These are phyloP conservation scores for Fagopyrum tataricum DNA, from an alignment of 148 eudicot genomes.

Conservation along the genomic window DNA sequence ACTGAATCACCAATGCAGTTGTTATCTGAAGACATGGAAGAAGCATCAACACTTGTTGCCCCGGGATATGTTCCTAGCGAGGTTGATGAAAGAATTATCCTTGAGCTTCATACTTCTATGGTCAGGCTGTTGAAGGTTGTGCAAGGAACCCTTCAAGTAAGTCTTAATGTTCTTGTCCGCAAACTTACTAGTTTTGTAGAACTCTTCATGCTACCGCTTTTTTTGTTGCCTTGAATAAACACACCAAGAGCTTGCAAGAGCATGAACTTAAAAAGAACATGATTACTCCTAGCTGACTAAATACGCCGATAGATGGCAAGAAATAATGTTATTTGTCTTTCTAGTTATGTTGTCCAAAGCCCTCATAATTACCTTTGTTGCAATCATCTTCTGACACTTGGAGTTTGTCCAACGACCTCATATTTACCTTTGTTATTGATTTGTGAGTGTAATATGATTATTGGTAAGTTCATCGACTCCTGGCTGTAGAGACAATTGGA, in stretches of 20 bases:
- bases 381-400: no score
- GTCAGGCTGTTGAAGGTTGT: conserved; percentile 77
- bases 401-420: no score
- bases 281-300: no score
- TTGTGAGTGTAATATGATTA: no score
- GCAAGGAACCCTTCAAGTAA: conserved; percentile 89
- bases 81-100: conserved; percentile 80
- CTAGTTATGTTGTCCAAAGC: no score
- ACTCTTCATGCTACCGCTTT: not conserved
- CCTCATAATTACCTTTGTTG: no score
- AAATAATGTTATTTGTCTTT: no score
- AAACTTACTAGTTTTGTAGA: not conserved
- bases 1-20: conserved; percentile 41
- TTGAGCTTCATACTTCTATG: conserved; percentile 91
- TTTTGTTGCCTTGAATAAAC: not conserved
- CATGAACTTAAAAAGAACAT: no score
- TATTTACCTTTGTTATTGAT: no score
- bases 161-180: conserved; percentile 18
- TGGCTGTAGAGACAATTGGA: no score
- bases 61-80: conserved; percentile 93
- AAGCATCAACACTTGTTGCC: conserved; percentile 53
- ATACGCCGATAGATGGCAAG: no score
- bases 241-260: not conserved
- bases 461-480: no score
- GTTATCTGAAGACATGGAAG: conserved; percentile 39